Conservation (phyloP, 495 filamentous ascomycete species). For the Penicillium argentinense region DNA sequence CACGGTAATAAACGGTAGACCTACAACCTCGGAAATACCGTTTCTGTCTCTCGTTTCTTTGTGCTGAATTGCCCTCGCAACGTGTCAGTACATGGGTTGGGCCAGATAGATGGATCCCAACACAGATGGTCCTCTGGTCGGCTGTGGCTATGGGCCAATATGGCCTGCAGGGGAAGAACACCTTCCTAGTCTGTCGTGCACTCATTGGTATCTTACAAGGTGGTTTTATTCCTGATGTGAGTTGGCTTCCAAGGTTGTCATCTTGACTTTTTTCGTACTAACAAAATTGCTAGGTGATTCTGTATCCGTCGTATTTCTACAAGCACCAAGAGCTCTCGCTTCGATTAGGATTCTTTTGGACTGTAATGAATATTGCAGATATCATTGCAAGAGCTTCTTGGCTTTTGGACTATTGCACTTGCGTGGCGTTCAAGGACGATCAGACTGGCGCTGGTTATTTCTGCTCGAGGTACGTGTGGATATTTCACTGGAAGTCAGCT, state of each 20-base stretch:
- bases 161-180: not conserved
- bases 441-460: constrained; percentile 48
- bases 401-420: constrained; percentile 51
- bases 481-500: not conserved
- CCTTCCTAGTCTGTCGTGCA: constrained; percentile 32
- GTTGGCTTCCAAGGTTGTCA: not conserved
- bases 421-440: constrained; percentile 29
- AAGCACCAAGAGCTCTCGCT: constrained; percentile 60
- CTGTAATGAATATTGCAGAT: constrained; percentile 52
- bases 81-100: constrained; percentile 59
- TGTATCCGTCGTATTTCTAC: constrained; percentile 73
- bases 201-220: constrained; percentile 31
- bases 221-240: constrained; percentile 29
- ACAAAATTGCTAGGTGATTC: constrained; percentile 17
- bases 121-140: constrained; percentile 32
- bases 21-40: constrained; percentile 61
- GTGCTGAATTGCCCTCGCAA: constrained; percentile 63
- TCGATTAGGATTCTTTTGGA: constrained; percentile 63
- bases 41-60: constrained; percentile 31
- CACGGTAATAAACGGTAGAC: too few relatives aligned
- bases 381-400: constrained; percentile 44
- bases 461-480: constrained; percentile 44
- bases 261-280: not conserved
- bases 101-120: constrained; percentile 49
- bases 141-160: constrained; percentile 27